These are phyloP conservation scores for Neospora caninum DNA, from an alignment of 169 alveolate genomes.

Conservation along the genomic window DNA sequence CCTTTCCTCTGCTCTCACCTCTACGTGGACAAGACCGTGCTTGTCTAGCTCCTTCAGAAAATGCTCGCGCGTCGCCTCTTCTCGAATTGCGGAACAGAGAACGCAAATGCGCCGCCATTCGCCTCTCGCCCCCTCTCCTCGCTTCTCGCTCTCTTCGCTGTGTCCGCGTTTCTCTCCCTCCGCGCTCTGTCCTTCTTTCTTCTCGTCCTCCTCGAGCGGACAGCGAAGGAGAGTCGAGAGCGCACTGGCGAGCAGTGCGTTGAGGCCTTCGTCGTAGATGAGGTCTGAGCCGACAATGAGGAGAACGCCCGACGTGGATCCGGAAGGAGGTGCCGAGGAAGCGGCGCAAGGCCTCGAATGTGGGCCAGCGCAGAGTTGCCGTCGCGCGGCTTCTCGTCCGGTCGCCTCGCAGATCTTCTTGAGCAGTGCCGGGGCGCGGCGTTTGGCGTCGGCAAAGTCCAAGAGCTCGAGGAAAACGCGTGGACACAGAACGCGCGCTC, in stretches of 20 bases:
- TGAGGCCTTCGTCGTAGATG: constrained; percentile 2
- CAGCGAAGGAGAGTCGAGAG: not conserved
- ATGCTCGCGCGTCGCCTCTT: constrained; percentile 25
- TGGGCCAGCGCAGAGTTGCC: not conserved
- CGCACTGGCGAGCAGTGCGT: constrained; percentile 13
- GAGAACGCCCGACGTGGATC: not conserved
- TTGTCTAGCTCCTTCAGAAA: not conserved
- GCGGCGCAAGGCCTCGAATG: not conserved
- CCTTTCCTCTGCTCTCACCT: not conserved
- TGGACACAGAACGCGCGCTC: not conserved
- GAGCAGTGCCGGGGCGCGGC: not conserved
- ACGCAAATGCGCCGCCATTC: constrained; percentile 16
- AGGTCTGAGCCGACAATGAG: constrained; percentile 27
- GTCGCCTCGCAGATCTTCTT: not conserved
- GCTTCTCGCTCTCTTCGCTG: no score
- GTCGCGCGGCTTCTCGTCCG: not conserved
- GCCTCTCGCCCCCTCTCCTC: no score
- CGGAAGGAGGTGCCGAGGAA: not conserved
- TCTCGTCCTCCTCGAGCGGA: not conserved
- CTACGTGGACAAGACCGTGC: not conserved
- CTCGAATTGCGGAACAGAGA: constrained; percentile 19
- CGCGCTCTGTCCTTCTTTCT: no score
- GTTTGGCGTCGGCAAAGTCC: not conserved
- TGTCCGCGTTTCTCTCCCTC: no score
- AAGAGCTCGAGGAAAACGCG: not conserved